Evolutionary conservation across 176 grass and related monocot species (phyloP).

Genomic region (Bonia amplexicaulis): DNA sequence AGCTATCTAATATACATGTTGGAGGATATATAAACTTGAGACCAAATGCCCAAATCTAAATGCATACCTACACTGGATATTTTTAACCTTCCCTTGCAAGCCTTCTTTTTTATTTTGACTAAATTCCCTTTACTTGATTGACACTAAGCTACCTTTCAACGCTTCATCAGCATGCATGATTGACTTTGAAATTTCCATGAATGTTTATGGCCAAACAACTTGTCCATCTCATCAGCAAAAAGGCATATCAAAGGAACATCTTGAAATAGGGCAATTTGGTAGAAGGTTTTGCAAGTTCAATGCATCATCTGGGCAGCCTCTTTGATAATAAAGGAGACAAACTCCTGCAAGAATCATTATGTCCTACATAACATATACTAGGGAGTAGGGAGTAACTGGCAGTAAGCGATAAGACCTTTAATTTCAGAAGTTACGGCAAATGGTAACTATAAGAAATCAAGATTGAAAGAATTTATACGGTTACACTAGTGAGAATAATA

Average conservation of each 20-base stretch:
- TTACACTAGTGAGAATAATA: background rate
- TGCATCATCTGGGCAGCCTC: background rate
- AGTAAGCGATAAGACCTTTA: background rate
- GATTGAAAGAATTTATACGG: background rate
- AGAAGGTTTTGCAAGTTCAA: constrained; percentile 9
- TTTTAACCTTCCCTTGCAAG: background rate
- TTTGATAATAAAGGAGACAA: constrained; percentile 12
- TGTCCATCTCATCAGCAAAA: constrained; percentile 10
- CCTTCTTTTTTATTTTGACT: background rate
- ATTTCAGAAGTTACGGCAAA: background rate
- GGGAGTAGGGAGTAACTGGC: constrained; percentile 6
- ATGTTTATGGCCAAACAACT: constrained; percentile 13
- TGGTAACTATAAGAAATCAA: background rate
- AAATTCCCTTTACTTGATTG: background rate
- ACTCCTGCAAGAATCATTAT: background rate
- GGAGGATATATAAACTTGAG: background rate
- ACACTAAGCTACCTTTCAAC: background rate
- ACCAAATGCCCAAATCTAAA: background rate
- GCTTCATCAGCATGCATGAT: background rate
- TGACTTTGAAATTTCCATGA: background rate
- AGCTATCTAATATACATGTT: background rate
- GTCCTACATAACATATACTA: constrained; percentile 8
- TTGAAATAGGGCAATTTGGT: background rate
- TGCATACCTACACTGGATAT: background rate
- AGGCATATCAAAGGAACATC: background rate